These are phyloP conservation scores for Ceratobasidium sp. DNA, from an alignment of 1,284 basidiomycete species.

Conservation along the genomic window DNA sequence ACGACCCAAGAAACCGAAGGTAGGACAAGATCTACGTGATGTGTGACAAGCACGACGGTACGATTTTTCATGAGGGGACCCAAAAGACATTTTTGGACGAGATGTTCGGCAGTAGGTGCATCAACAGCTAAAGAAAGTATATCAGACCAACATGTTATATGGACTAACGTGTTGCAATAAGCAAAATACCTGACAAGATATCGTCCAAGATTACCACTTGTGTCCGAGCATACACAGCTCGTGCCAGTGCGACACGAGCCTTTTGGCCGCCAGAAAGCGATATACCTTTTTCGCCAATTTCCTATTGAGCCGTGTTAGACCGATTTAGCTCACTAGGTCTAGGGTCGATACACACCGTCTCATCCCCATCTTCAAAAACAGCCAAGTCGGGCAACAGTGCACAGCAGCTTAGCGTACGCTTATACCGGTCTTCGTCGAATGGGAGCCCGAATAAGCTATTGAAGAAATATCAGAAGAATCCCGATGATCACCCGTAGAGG, in stretches of 20 bases:
- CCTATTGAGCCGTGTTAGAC: background rate
- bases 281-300: slow-evolving; percentile 44
- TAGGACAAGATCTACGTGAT: slow-evolving; percentile 83
- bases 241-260: slow-evolving; percentile 49
- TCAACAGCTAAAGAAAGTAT: slow-evolving; percentile 57
- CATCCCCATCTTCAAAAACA: slow-evolving; percentile 52
- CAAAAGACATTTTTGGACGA: slow-evolving; percentile 73
- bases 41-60: slow-evolving; percentile 80
- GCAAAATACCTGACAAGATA: slow-evolving; percentile 2
- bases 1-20: slow-evolving; percentile 65
- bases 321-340: too few species aligned
- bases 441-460: slow-evolving; percentile 57
- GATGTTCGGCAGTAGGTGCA: slow-evolving; percentile 77
- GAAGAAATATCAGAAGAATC: too few species aligned
- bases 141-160: too few species aligned
- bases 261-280: slow-evolving; percentile 30
- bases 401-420: slow-evolving; percentile 53
- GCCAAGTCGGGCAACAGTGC: slow-evolving; percentile 50
- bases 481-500: background rate
- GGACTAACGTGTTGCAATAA: too few species aligned
- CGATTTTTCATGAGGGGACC: slow-evolving; percentile 75
- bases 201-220: slow-evolving; percentile 54
- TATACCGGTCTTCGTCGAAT: slow-evolving; percentile 56
- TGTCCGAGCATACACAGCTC: slow-evolving; percentile 49
- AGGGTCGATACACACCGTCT: slow-evolving; percentile 30